Base-by-base conservation (phyloP, 2,329 filamentous ascomycete genomes). In the Penicillium sp. region DNA sequence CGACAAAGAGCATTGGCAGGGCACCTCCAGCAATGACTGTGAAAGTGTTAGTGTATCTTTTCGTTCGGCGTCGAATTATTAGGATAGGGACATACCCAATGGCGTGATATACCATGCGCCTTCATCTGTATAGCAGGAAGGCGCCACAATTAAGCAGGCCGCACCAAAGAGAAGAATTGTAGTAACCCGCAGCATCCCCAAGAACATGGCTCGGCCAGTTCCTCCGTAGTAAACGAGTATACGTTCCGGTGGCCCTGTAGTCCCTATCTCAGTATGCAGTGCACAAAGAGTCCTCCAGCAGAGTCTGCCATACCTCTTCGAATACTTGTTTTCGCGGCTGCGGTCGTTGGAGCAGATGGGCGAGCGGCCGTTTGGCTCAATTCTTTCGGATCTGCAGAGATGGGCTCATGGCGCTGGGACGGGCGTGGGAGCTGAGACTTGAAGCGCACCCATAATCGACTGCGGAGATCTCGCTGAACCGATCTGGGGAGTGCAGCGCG, bases 141-240 rank as follows among this genome's bases (percentile, higher is more conserved):
- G 85, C 0, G 78, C 79, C 34, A 83, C 73, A 17, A 87, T 67
- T 36, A 83, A 65, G 49, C 73, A 75, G 54, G 86, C 86, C 51
- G 84, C 79, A 15, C 74, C 75, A 40, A 84, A 83, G 26, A 86
- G 64, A 45, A 88, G 79, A 27, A 93, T 74, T 3, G 83, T 83
- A 1, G 81, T 81, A 40, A 91, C 68, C 56, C 88, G 87, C 47
- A 86, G 63, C 57, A 81, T 78, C 33, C 83, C 85, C 31, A 91
- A 67, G 50, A 85, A 83, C 5, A 81, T 78, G 19, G 78, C 83
- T 42, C 79, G 76, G 7, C 75, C 75, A 0, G 79, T 83, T 36
- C 87, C 86, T 37, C 81, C 81, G 66, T 89, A 84, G 64, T 87
- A 94, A 47, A 94, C 77, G 51, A 88, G 74, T 18, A 90, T 61